Evolutionary conservation across 768 basidiomycete species (phyloP).

Genomic region (Strobilomyces confusus): DNA sequence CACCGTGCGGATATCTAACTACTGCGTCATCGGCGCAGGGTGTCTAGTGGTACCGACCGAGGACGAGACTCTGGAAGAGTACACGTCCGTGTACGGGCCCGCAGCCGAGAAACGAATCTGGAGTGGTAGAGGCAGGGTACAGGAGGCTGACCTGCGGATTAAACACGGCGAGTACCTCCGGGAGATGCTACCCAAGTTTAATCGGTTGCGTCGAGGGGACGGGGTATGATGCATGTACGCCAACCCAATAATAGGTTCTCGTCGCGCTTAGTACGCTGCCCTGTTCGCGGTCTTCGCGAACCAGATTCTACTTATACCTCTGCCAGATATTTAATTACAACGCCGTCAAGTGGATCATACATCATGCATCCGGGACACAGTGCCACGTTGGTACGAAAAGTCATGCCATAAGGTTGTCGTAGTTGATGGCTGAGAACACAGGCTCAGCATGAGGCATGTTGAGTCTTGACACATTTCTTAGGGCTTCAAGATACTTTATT

Average conservation of each 20-base stretch:
- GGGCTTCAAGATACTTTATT: conserved; percentile 8
- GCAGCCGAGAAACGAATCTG: conserved; percentile 70
- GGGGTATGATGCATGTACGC: conserved; percentile 39
- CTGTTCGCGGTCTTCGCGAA: too few relatives aligned
- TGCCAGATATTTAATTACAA: not conserved
- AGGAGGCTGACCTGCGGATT: conserved; percentile 75
- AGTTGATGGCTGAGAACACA: conserved; percentile 16
- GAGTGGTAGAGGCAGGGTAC: conserved; percentile 81
- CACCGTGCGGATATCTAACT: conserved; percentile 71
- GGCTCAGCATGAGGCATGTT: conserved; percentile 11
- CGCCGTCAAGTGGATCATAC: not conserved
- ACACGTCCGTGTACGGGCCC: conserved; percentile 81
- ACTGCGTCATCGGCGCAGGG: conserved; percentile 80
- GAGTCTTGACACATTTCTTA: not conserved
- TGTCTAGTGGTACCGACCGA: conserved; percentile 77
- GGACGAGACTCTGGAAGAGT: conserved; percentile 75
- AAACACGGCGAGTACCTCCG: conserved; percentile 91
- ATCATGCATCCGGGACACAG: not conserved
- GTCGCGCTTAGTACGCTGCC: not conserved
- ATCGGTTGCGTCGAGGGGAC: conserved; percentile 62
- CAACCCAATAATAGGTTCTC: not conserved
- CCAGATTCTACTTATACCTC: too few relatives aligned
- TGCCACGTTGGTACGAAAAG: not conserved
- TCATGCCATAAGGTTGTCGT: conserved; percentile 8
- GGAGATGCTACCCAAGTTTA: conserved; percentile 91